Percentiles rank a stretch among this genome's conserved stretches.
Conservation (phyloP, 2,329 filamentous ascomycete genomes). For the Ophiocordyceps camponoti-floridani region DNA sequence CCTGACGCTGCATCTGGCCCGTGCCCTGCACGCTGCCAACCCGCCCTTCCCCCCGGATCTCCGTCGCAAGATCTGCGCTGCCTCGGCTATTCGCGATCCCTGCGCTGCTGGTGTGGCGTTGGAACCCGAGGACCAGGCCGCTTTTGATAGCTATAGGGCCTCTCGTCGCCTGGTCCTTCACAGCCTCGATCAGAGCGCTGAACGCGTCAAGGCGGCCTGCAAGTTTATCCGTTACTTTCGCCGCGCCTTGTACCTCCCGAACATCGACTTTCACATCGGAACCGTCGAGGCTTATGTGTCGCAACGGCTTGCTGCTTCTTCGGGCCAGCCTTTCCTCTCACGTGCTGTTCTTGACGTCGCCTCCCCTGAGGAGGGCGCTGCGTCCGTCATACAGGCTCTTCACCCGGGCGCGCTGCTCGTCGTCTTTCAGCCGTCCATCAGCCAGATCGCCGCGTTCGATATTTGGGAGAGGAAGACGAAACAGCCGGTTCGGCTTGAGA, state of each 20-base stretch:
- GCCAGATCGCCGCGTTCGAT: conserved; percentile 50
- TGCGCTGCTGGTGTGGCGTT: conserved; percentile 8
- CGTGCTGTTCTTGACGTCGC: conserved; percentile 62
- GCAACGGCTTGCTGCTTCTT: conserved; percentile 24
- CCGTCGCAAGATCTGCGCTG: conserved; percentile 12
- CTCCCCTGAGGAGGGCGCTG: conserved; percentile 29
- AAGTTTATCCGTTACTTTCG: conserved; percentile 49
- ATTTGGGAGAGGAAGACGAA: conserved; percentile 27
- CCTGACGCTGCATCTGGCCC: conserved; percentile 56
- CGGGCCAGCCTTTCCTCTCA: conserved; percentile 42
- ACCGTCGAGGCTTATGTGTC: conserved; percentile 46
- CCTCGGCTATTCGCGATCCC: conserved; percentile 1
- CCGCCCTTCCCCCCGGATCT: conserved; percentile 25
- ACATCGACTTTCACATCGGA: conserved; percentile 59
- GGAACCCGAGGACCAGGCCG: conserved; percentile 9
- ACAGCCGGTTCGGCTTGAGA: conserved; percentile 37
- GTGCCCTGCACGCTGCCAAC: conserved; percentile 61
- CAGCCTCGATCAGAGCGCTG: conserved; percentile 47
- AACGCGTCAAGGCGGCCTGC: conserved; percentile 46
- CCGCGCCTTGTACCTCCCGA: conserved; percentile 47
- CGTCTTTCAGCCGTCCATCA: conserved; percentile 62
- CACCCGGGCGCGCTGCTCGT: conserved; percentile 46
- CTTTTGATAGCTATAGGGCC: conserved; percentile 25
- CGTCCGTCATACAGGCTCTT: conserved; percentile 35
- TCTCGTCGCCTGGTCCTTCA: conserved; percentile 53